phyloP scores from a whole-genome alignment of 257 asterid species.

The Nicotiana noctiflora region DNA sequence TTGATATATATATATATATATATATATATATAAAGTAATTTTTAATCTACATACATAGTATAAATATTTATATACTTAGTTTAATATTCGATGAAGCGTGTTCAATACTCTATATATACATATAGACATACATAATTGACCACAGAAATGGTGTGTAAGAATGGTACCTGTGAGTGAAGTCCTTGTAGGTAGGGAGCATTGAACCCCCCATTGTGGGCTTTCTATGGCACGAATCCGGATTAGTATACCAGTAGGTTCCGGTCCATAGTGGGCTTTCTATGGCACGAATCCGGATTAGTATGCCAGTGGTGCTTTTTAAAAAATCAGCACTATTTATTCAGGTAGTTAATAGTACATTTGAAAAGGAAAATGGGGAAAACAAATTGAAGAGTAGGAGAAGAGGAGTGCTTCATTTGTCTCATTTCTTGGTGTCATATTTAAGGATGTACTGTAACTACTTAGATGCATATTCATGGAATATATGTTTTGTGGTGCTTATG shows the following conservation, averaged over 20 bases:
- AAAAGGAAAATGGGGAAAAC: background rate
- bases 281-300: background rate
- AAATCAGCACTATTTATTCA: background rate
- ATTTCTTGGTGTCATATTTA: background rate
- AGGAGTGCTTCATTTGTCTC: background rate
- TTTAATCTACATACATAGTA: too few species aligned
- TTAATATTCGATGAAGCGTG: too few species aligned
- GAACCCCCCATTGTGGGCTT: background rate
- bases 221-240: background rate
- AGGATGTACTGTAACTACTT: background rate
- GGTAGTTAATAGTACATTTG: background rate
- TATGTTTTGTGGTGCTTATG: background rate
- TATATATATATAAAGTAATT: too few species aligned
- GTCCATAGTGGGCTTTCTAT: background rate
- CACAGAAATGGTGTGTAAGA: background rate
- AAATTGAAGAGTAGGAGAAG: background rate
- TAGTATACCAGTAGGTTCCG: background rate
- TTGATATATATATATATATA: too few species aligned
- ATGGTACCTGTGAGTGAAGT: background rate
- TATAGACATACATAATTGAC: too few species aligned
- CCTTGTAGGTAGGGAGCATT: background rate
- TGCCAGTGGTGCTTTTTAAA: background rate
- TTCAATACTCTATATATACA: too few species aligned
- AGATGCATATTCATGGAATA: slow-evolving; percentile 2
- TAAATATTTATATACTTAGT: too few species aligned